Base-by-base conservation (phyloP, 192 early-diverging fungal species). In the Backusella australiensis region DNA sequence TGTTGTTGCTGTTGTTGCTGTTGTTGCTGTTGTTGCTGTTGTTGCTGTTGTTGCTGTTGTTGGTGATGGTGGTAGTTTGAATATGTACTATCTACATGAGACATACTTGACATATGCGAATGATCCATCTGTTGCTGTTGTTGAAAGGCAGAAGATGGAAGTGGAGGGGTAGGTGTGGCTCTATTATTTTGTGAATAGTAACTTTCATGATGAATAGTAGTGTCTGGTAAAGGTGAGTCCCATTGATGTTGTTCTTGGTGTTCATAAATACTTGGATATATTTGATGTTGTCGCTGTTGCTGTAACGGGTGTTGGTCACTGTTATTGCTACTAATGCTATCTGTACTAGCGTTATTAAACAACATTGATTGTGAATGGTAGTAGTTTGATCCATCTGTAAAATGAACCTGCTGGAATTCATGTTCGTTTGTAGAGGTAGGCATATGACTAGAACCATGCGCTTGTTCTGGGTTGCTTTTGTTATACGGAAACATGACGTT, bases 71-170 rank as follows among this genome's bases (percentile, higher is more conserved):
- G 68, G 19, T 69, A 38, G 35, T 19, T 23, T 39, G 68, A 39
- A 23, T 23, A 23, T 69, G 68, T 69, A 41, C 4, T 23, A 38
- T 35, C 68, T 38, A 38, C n/a, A 41, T n/a, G 17, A 41, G 68
- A 41, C 11, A 21, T 23, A 23, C n/a, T 69, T 69, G 68, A 23
- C 36, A 38, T 38, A 63, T 69, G 67, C 8, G 17, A 34, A 3
- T 67, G 67, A 38, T 69, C 34, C 23, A 21, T 5, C 36, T 69
- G 67, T 23, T 69, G 67, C n/a, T 68, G 66, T 38, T 67, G 67
- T 9, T 68, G 68, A 23, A 23, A 23, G 26, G 56, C 56, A 63
- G 56, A 63, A 63, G 56, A 63, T 29, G 56, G 26, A 29, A 63
- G 56, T 14, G 56, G 56, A 29, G 56, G 56, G 4, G 56, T 63